These are phyloP conservation scores for Aegle marmelos DNA, from an alignment of 345 rosid species.

Conservation along the genomic window DNA sequence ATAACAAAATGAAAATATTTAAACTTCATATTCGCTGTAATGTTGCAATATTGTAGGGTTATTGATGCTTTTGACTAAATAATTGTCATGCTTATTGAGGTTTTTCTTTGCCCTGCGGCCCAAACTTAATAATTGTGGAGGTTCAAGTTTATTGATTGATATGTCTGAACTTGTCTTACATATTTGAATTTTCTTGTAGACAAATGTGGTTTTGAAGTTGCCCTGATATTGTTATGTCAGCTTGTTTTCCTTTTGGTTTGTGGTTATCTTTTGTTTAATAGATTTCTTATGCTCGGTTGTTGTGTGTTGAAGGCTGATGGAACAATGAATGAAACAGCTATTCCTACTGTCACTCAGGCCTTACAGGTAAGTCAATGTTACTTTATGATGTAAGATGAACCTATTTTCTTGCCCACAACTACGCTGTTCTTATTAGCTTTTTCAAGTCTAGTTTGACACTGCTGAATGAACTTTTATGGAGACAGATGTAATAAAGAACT, in stretches of 20 bases:
- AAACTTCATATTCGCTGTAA: not conserved
- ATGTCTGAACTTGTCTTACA: not conserved
- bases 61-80: not conserved
- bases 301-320: slow-evolving; percentile 67
- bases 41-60: not conserved
- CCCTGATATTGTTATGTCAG: not conserved
- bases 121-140: not conserved
- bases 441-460: not conserved
- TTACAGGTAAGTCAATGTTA: slow-evolving; percentile 46
- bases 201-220: not conserved
- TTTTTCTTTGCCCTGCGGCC: not conserved
- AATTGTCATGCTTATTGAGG: not conserved
- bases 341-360: slow-evolving; percentile 55
- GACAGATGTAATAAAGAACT: not conserved
- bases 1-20: not conserved
- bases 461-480: not conserved
- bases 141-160: not conserved
- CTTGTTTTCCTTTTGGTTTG: not conserved
- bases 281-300: slow-evolving; percentile 6
- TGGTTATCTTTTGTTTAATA: not conserved
- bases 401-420: not conserved
- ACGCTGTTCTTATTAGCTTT: not conserved
- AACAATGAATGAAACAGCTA: slow-evolving; percentile 56
- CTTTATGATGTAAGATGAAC: not conserved
- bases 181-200: not conserved